These are phyloP conservation scores for Hypoxylon lienhwacheense DNA, from an alignment of 495 filamentous ascomycete genomes.

Conservation along the genomic window DNA sequence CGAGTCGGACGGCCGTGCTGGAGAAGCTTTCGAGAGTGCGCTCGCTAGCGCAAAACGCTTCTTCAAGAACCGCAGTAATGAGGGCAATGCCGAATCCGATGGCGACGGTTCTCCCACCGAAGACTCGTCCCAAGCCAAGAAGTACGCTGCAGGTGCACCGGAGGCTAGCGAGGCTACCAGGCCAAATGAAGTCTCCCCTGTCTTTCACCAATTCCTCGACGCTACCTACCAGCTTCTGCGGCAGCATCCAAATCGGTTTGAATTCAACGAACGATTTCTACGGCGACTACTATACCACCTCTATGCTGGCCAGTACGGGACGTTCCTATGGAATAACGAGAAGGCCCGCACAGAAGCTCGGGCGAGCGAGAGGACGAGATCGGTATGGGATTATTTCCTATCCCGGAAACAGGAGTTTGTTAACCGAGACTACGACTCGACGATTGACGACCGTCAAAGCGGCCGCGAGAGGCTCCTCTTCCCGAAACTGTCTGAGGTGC, in stretches of 20 bases:
- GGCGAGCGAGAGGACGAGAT: slow-evolving; percentile 73
- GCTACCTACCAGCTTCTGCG: slow-evolving; percentile 87
- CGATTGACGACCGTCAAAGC: slow-evolving; percentile 72
- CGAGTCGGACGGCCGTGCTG: slow-evolving; percentile 60
- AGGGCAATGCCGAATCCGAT: slow-evolving; percentile 55
- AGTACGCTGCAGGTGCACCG: slow-evolving; percentile 23
- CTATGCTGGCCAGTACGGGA: slow-evolving; percentile 95
- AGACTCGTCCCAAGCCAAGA: slow-evolving; percentile 34
- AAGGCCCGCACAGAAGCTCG: slow-evolving; percentile 78
- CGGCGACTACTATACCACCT: slow-evolving; percentile 89
- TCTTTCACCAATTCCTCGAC: slow-evolving; percentile 98
- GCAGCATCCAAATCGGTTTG: slow-evolving; percentile 88
- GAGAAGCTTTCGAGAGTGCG: slow-evolving; percentile 83
- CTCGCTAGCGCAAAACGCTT: slow-evolving; percentile 86
- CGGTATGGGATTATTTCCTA: slow-evolving; percentile 96
- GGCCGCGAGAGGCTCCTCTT: slow-evolving; percentile 84
- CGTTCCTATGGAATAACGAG: slow-evolving; percentile 94
- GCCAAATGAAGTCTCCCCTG: slow-evolving; percentile 84
- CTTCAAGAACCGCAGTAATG: slow-evolving; percentile 75
- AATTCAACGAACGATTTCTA: slow-evolving; percentile 96
- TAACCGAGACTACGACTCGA: slow-evolving; percentile 75
- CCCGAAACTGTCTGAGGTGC: slow-evolving; percentile 64
- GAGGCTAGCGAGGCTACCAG: slow-evolving; percentile 50
- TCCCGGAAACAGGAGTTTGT: slow-evolving; percentile 74
- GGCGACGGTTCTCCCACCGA: slow-evolving; percentile 30